Percentiles rank a stretch among this genome's conserved stretches.
Conservation (phyloP, 257 asterid species). For the Rhazya stricta region DNA sequence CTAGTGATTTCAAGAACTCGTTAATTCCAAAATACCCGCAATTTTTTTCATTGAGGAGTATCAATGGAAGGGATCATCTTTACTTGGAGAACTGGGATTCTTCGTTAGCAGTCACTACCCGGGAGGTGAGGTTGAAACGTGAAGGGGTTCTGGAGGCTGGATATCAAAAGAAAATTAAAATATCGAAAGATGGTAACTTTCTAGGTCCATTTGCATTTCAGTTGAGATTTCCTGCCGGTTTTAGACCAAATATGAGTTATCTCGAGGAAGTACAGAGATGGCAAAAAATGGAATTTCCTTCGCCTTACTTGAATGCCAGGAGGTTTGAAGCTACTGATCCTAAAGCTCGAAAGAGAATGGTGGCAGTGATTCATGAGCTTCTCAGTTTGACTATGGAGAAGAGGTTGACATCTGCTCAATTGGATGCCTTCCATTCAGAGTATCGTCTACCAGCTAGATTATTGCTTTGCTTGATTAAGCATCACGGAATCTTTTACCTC, state of each 20-base stretch:
- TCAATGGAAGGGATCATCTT: constrained; percentile 58
- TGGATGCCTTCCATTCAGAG: constrained; percentile 79
- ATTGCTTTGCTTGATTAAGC: constrained; percentile 76
- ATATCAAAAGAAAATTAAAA: constrained; percentile 29
- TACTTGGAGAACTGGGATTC: constrained; percentile 92
- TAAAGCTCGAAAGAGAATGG: constrained; percentile 72
- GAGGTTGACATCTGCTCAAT: constrained; percentile 73
- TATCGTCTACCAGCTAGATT: constrained; percentile 68
- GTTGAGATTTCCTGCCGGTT: constrained; percentile 67
- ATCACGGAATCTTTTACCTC: constrained; percentile 78
- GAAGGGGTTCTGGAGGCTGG: constrained; percentile 18
- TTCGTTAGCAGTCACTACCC: constrained; percentile 68
- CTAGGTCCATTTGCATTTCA: constrained; percentile 66
- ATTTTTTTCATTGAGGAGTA: constrained; percentile 47
- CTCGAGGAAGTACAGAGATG: constrained; percentile 69
- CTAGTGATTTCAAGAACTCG: constrained; percentile 58
- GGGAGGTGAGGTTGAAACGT: constrained; percentile 56
- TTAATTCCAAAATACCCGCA: constrained; percentile 63
- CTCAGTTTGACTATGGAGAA: constrained; percentile 86
- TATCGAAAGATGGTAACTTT: constrained; percentile 74
- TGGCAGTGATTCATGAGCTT: constrained; percentile 91
- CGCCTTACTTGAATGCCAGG: constrained; percentile 89
- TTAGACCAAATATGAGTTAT: constrained; percentile 81
- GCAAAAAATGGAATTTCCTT: constrained; percentile 95
- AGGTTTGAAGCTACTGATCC: constrained; percentile 60